Evolutionary conservation across 129 eudicot species (phyloP).

Genomic region (Daucus carota): DH1_v3.0 NC_030382.2:52588001-52588500

Average conservation of each 20-base stretch:
- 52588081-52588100: slow-evolving; percentile 48
- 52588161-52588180: slow-evolving; percentile 51
- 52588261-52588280: too few species aligned
- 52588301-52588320: too few species aligned
- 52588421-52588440: too few species aligned
- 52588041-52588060: slow-evolving; percentile 68
- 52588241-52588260: background rate
- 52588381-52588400: too few species aligned
- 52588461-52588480: background rate
- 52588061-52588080: slow-evolving; percentile 50
- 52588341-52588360: background rate
- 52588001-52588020: slow-evolving; percentile 67
- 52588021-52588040: slow-evolving; percentile 62
- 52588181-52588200: slow-evolving; percentile 46
- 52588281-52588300: background rate
- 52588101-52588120: slow-evolving; percentile 30
- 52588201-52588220: background rate
- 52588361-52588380: too few species aligned
- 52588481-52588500: background rate
- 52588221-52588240: background rate
- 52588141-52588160: slow-evolving; percentile 66
- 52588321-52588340: background rate
- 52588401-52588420: too few species aligned
- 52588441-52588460: background rate
- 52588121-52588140: slow-evolving; percentile 26